Base-by-base conservation (phyloP, 2,329 filamentous ascomycete species). In the Dothideomycetidae sp. region DNA sequence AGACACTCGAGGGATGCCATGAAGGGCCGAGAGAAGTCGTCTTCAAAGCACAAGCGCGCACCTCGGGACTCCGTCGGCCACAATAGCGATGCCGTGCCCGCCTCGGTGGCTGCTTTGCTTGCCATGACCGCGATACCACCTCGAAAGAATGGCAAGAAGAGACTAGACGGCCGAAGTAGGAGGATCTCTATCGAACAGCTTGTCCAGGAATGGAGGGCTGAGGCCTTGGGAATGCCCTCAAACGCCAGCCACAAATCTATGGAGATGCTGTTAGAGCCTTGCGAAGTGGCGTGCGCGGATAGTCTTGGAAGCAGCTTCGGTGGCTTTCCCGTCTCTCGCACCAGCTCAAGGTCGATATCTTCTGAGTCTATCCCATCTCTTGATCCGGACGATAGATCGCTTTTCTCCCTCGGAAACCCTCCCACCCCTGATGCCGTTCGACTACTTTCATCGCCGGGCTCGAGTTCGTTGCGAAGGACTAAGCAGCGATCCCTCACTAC, bases 101-200 rank as follows among this genome's bases (percentile, higher is more conserved):
- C 66, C n/a, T 64, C 70, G 14, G 64, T 75, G 35, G 70, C 69
- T 16, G 70, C 69, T 7, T 56, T 77, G 39, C 56, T 77, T 21
- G 68, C 72, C 39, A 64, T 72, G 31, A 77, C 73, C 2, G 57
- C 68, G 2, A 76, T 77, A 33, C 72, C 71, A 3, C 63, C 64
- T 13, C 67, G 66, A 41, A 52, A 48, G 15, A 44, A 39, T 49
- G 60, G 43, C 54, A 56, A 48, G 39, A 60, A 37, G 53, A 58
- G 29, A 50, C 61, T 51, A 51, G 58, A 44, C 52, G 64, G 52
- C 48, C 60, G 47, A 5, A 12, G 31, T 49, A 56, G 57, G 41
- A 54, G 52, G 12, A 60, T 67, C 32, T 73, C 73, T 35, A 73
- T 71, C 48, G 68, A 69, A 42, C 62, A 74, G 48, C 50, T 75